Base-by-base conservation (phyloP, 2,329 filamentous ascomycete species). In the Colletotrichum sp. region DNA sequence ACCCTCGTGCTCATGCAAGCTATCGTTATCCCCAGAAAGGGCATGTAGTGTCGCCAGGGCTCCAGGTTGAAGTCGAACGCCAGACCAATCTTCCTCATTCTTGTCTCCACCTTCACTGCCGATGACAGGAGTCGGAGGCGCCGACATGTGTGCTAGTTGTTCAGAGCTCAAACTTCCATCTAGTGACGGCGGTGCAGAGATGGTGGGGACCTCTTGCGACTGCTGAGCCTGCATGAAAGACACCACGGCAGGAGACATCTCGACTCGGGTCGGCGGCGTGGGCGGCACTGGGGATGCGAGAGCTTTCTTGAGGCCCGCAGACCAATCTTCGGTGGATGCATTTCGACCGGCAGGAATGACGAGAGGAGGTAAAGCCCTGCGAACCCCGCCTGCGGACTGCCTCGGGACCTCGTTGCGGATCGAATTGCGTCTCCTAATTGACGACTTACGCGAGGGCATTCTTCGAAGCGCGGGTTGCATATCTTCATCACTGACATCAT, bases 141-240 rank as follows among this genome's bases (percentile, higher is more conserved):
- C 95, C 81, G 95, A 98, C 83, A 96, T 90, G 69, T 90, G 91
- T 3, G 95, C 95, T 84, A 98, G 90, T 83, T 98, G 96, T 82
- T 98, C 96, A 3, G 96, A 98, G 10, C 93, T 94, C 80, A 97
- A 87, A 85, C 95, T 98, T 26, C 96, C 96, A 85, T 98, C 96
- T 5, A 98, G 89, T 6, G 96, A 98, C 5, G 96, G 96, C 6
- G 96, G 94, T 8, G 95, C 94, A 71, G 95, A 96, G 34, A 92
- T 90, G 44, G 92, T 93, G 3, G 95, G 95, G 5, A 96, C 89
- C 64, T 92, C 90, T 26, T 93, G 89, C 32, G 91, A 82, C 76
- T 92, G 91, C 79, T 92, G 90, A 76, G 88, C 85, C 67, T 90
- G 90, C 83, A 98, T 92, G 81, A 95, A 93, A 13, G 92, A 92